phyloP scores from a whole-genome alignment of 2,329 filamentous ascomycete species.

The Escovopsis sp. region DNA sequence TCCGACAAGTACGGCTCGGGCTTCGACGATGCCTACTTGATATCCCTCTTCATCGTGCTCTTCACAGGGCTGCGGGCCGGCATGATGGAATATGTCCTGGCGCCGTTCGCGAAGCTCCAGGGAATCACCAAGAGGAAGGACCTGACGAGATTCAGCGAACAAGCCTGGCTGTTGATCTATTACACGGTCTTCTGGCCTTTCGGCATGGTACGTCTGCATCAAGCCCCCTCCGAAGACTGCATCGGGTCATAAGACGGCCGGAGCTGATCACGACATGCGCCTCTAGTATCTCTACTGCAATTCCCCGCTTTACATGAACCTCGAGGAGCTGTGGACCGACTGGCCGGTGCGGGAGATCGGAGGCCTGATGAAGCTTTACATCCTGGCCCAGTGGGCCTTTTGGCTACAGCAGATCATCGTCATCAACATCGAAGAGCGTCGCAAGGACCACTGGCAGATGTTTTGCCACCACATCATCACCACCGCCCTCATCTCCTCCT shows the following conservation, averaged over 20 bases:
- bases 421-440: conserved; percentile 82
- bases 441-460: conserved; percentile 96
- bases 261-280: no score
- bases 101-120: conserved; percentile 55
- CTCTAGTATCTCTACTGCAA: conserved; percentile 74
- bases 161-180: conserved; percentile 82
- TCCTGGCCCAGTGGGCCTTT: conserved; percentile 78
- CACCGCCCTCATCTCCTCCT: conserved; percentile 60
- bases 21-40: conserved; percentile 62
- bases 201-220: conserved; percentile 51
- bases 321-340: conserved; percentile 64
- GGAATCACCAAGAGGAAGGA: conserved; percentile 67
- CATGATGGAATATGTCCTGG: conserved; percentile 74
- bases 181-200: conserved; percentile 68
- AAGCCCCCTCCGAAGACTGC: background rate
- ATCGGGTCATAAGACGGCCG: no score
- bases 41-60: conserved; percentile 63
- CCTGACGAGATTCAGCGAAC: conserved; percentile 75
- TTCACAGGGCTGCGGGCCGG: conserved; percentile 78
- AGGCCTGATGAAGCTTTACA: conserved; percentile 71
- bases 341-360: conserved; percentile 69
- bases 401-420: conserved; percentile 91
- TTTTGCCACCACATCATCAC: conserved; percentile 89
- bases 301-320: conserved; percentile 64
- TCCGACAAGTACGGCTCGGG: conserved; percentile 62